Percentiles rank a stretch among this genome's conserved stretches.
Evolutionary conservation across 1,284 basidiomycete species (phyloP).

Genomic region (Pholiota adiposa): DNA sequence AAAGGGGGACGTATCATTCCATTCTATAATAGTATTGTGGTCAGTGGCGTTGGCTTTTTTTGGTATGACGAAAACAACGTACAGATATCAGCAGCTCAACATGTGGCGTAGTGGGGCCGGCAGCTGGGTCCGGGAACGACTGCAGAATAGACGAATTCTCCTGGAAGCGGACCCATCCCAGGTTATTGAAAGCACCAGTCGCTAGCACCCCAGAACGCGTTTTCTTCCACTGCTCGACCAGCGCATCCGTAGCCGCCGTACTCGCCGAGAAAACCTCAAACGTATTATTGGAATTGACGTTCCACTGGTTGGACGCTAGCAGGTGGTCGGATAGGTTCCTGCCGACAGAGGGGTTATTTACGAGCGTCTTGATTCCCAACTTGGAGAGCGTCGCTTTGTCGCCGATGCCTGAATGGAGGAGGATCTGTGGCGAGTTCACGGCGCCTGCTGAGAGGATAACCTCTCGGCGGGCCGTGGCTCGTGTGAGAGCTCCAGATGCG

Average conservation of each 20-base stretch:
- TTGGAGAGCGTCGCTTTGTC: background rate
- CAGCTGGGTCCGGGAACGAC: constrained; percentile 28
- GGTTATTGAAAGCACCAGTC: background rate
- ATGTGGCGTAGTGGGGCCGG: constrained; percentile 33
- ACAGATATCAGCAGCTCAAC: constrained; percentile 34
- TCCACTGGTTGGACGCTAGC: constrained; percentile 1
- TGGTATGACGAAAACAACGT: constrained; percentile 2
- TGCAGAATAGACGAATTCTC: constrained; percentile 27
- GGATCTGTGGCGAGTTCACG: constrained; percentile 5
- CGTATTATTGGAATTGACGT: background rate
- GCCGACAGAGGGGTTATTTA: constrained; percentile 3
- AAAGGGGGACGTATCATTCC: background rate
- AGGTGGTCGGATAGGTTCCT: constrained; percentile 3
- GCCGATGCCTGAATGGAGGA: constrained; percentile 5
- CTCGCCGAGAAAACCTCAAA: background rate
- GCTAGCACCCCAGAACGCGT: background rate
- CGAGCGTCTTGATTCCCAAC: constrained; percentile 6
- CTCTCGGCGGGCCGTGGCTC: background rate
- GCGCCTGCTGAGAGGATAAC: constrained; percentile 2
- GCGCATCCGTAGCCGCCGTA: background rate
- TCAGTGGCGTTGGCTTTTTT: background rate
- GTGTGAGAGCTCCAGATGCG: background rate
- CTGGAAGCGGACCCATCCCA: constrained; percentile 24
- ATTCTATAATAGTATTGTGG: background rate
- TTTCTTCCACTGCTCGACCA: background rate